Percentiles rank a stretch among this genome's conserved stretches.
These are phyloP conservation scores for Sugiyamaella qingdaonensis DNA, from an alignment of 805 yeast species.

Conservation along the genomic window DNA sequence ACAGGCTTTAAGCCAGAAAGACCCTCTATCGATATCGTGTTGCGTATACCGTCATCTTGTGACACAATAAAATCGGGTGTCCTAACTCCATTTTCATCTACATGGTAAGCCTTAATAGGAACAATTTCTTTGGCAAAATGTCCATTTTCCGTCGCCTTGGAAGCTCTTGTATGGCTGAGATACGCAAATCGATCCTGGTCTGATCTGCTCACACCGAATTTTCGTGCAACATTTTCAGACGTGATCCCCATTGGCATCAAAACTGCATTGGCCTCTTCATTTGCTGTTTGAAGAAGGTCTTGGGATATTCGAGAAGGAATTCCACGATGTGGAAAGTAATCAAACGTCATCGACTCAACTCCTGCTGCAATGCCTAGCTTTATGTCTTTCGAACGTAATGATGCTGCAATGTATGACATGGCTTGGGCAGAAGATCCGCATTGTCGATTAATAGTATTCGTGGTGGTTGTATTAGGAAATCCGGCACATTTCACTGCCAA, in stretches of 20 bases:
- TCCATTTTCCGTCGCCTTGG: conserved; percentile 53
- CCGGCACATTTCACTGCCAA: conserved; percentile 35
- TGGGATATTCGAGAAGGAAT: conserved; percentile 34
- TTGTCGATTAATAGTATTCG: conserved; percentile 38
- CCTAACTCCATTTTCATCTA: conserved; percentile 16
- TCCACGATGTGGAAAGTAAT: conserved; percentile 40
- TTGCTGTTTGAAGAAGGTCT: conserved; percentile 25
- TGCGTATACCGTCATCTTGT: conserved; percentile 35
- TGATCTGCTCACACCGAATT: conserved; percentile 52
- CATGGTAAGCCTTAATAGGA: conserved; percentile 47
- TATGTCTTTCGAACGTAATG: conserved; percentile 33
- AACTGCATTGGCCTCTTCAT: conserved; percentile 54
- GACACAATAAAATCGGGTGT: conserved; percentile 18
- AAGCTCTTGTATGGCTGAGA: conserved; percentile 68
- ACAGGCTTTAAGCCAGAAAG: conserved; percentile 34
- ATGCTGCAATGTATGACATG: conserved; percentile 33
- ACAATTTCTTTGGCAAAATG: conserved; percentile 71
- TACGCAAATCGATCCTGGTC: conserved; percentile 81
- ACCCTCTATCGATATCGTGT: conserved; percentile 28
- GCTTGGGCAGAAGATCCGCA: conserved; percentile 42
- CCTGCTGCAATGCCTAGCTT: conserved; percentile 39
- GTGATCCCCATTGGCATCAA: conserved; percentile 87
- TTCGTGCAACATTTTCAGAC: conserved; percentile 70
- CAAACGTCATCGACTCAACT: conserved; percentile 42
- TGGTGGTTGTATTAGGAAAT: conserved; percentile 35